Evolutionary conservation across 116 monocot genomes (phyloP).

Genomic region (Phalaenopsis hybrid): DNA sequence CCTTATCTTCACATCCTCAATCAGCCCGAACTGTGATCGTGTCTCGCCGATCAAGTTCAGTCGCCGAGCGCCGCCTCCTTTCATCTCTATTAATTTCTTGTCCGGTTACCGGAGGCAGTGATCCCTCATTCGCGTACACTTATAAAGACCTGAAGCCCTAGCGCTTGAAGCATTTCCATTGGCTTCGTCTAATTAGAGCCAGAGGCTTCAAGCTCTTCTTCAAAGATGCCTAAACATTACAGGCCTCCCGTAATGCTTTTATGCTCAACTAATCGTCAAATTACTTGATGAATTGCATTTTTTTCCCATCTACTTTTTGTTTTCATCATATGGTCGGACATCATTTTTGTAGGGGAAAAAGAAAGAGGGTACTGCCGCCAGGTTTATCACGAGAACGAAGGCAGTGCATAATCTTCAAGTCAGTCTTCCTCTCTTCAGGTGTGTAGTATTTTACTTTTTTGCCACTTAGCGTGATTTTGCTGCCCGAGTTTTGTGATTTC

Average conservation of each 20-base stretch:
- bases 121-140: not conserved
- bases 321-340: not conserved
- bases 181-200: not conserved
- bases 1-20: not conserved
- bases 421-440: slow-evolving; percentile 78
- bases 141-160: not conserved
- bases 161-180: not conserved
- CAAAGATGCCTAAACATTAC: slow-evolving; percentile 48
- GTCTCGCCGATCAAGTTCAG: not conserved
- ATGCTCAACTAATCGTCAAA: not conserved
- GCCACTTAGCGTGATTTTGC: not conserved
- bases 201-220: not conserved
- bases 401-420: slow-evolving; percentile 74
- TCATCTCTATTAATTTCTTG: not conserved
- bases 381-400: slow-evolving; percentile 88
- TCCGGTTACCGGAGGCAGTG: not conserved
- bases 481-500: not conserved
- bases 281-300: too few relatives aligned
- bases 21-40: too few relatives aligned
- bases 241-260: slow-evolving; percentile 30
- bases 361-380: slow-evolving; percentile 93
- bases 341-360: slow-evolving; percentile 75
- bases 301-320: not conserved
- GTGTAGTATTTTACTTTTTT: not conserved
- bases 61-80: not conserved